These are phyloP conservation scores for Arthrobotrys pseudoclavata DNA, from an alignment of 2,329 filamentous ascomycete genomes.

Conservation along the genomic window DNA sequence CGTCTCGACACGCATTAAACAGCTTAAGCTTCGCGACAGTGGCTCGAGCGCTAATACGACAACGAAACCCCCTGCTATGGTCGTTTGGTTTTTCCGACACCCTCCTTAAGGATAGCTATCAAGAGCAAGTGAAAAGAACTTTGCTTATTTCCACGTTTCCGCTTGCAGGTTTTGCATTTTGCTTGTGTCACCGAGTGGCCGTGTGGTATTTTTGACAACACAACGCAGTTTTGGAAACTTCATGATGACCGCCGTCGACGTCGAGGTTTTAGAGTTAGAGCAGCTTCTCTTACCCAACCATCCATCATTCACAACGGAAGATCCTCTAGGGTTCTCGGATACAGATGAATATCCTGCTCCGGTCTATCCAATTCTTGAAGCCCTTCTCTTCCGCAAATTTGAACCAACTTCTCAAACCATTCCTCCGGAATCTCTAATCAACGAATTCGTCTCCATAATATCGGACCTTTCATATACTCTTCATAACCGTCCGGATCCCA, in stretches of 20 bases:
- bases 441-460: conserved; percentile 31
- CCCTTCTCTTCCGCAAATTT: conserved; percentile 37
- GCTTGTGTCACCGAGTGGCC: conserved; percentile 21
- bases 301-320: conserved; percentile 36
- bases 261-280: not conserved
- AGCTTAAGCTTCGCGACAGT: not conserved
- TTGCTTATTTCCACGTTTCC: not conserved
- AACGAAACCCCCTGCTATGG: conserved; percentile 11
- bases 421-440: conserved; percentile 16
- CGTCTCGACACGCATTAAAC: conserved; percentile 15
- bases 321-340: conserved; percentile 44
- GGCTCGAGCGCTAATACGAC: conserved; percentile 14
- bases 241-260: not conserved
- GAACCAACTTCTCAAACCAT: not conserved
- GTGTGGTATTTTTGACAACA: conserved; percentile 52
- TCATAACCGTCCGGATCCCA: conserved; percentile 40
- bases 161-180: conserved; percentile 10
- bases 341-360: conserved; percentile 23
- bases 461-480: conserved; percentile 53
- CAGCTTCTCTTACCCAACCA: conserved; percentile 43
- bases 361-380: conserved; percentile 36
- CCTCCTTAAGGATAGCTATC: not conserved
- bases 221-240: conserved; percentile 23
- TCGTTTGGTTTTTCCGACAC: not conserved
- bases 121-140: not conserved